phyloP scores from a whole-genome alignment of 345 rosid species.

The Excoecaria cochinchinensis region DNA sequence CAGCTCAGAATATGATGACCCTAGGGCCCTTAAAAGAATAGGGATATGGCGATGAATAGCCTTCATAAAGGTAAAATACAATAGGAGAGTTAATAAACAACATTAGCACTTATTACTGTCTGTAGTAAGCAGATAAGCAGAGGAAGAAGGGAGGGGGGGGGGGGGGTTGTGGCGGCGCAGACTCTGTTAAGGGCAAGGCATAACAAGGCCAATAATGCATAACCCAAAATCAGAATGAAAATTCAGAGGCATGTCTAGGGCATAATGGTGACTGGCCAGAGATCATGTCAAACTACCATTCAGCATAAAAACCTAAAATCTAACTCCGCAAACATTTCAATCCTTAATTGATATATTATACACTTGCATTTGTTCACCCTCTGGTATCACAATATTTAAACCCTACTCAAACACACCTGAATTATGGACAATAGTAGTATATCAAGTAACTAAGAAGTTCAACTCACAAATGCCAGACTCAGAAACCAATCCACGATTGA shows the following conservation, averaged over 20 bases:
- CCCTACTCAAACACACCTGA: neutral
- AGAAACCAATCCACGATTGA: neutral
- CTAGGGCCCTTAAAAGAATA: conserved; percentile 72
- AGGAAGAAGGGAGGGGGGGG: too few species aligned
- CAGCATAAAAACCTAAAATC: neutral
- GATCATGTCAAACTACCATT: too few species aligned
- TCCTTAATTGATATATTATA: neutral
- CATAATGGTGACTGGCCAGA: neutral
- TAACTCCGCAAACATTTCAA: neutral
- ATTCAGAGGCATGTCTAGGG: neutral
- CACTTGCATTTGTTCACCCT: neutral
- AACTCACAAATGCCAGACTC: neutral
- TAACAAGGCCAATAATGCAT: too few species aligned
- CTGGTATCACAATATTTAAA: neutral
- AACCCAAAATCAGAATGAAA: neutral
- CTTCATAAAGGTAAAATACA: conserved; percentile 32
- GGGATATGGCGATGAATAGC: conserved; percentile 95
- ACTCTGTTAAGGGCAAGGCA: too few species aligned
- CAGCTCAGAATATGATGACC: conserved; percentile 77
- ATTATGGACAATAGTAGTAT: neutral
- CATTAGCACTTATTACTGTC: too few species aligned
- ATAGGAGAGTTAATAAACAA: neutral
- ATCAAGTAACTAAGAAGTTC: neutral
- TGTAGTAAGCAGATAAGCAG: too few species aligned
- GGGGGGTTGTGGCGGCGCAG: too few species aligned